phyloP scores from a whole-genome alignment of 495 filamentous ascomycete species.

The Penicillium salamii region DNA sequence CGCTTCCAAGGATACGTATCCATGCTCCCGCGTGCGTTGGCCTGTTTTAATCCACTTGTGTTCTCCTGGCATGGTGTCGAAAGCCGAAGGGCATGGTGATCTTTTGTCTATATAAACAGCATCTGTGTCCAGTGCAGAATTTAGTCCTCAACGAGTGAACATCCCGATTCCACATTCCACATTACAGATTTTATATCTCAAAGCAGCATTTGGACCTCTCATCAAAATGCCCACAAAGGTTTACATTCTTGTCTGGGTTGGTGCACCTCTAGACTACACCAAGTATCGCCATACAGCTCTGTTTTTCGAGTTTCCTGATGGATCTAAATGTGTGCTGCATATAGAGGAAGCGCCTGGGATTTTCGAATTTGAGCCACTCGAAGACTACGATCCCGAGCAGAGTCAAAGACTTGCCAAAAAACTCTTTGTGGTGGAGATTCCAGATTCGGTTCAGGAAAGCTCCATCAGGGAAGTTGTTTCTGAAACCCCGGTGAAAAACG shows the following conservation, averaged over 20 bases:
- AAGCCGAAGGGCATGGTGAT: no score
- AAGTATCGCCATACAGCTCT: slow-evolving; percentile 34
- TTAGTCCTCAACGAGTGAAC: no score
- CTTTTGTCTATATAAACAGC: no score
- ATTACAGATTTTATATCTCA: no score
- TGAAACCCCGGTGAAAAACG: slow-evolving; percentile 23
- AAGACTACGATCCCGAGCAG: slow-evolving; percentile 22
- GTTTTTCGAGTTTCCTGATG: slow-evolving; percentile 15
- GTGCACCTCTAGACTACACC: slow-evolving; percentile 28
- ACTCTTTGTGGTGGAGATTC: no score
- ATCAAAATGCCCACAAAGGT: not conserved
- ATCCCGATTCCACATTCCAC: no score
- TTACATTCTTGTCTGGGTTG: slow-evolving; percentile 24
- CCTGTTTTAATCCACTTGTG: no score
- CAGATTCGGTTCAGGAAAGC: no score
- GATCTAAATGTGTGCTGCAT: not conserved
- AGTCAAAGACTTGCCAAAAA: slow-evolving; percentile 15
- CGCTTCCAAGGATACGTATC: no score
- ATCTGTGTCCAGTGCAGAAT: no score
- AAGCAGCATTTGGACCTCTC: not conserved
- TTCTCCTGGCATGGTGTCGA: no score
- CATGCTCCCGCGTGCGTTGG: no score
- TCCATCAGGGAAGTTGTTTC: slow-evolving; percentile 6
- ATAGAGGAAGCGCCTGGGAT: not conserved
- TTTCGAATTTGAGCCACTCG: not conserved